These are phyloP conservation scores for Candida orba DNA, from an alignment of 805 yeast genomes.

Conservation along the genomic window DNA sequence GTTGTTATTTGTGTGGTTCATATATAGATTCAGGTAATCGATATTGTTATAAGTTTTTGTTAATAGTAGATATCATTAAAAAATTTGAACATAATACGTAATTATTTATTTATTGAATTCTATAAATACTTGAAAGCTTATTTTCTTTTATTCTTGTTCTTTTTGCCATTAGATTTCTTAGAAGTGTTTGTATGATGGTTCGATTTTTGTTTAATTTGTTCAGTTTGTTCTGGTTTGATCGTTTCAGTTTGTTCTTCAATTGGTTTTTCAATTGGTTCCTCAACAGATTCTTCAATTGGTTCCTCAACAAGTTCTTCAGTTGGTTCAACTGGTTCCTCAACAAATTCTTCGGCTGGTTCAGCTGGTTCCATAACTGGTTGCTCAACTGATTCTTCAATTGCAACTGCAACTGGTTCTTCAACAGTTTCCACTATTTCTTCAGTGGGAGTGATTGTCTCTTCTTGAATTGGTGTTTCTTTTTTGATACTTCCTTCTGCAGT, in stretches of 20 bases:
- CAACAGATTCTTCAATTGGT: conserved; percentile 2
- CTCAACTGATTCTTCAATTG: background rate
- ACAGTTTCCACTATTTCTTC: background rate
- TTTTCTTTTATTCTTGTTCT: conserved; percentile 11
- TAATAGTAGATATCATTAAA: too few relatives aligned
- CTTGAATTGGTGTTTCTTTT: too few relatives aligned
- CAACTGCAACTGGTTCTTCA: conserved; percentile 4
- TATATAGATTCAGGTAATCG: conserved; percentile 7
- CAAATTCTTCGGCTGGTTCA: conserved; percentile 2
- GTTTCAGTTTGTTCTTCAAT: conserved; percentile 2
- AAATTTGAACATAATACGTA: too few relatives aligned
- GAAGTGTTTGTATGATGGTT: background rate
- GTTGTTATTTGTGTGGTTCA: too few relatives aligned
- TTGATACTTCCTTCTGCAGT: too few relatives aligned
- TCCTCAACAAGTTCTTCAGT: background rate
- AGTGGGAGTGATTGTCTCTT: too few relatives aligned
- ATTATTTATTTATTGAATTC: too few relatives aligned
- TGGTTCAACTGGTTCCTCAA: background rate
- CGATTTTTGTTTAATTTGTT: conserved; percentile 11
- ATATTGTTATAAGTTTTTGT: conserved; percentile 6
- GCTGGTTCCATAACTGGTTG: conserved; percentile 6
- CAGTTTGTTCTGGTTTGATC: conserved; percentile 13
- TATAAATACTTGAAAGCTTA: conserved; percentile 8
- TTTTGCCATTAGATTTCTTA: conserved; percentile 2
- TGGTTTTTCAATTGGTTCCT: conserved; percentile 9